Evolutionary conservation across 1,284 basidiomycete species (phyloP).

Genomic region (Puccinia hordei): DNA sequence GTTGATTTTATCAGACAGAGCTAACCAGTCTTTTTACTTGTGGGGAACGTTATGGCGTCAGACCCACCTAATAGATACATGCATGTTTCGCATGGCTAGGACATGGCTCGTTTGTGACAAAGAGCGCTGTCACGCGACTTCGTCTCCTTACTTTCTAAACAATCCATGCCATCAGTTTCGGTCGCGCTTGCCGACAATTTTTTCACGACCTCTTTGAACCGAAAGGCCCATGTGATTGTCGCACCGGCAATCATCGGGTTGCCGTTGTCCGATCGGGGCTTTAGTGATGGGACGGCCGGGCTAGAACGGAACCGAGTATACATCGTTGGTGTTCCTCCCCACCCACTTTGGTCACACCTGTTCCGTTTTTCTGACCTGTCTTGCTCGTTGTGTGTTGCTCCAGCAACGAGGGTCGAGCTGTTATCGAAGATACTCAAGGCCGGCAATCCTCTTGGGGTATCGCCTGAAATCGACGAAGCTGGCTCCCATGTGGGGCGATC

Average conservation of each 20-base stretch:
- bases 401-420: conserved; percentile 49
- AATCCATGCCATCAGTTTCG: conserved; percentile 19
- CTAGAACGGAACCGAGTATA: conserved; percentile 40
- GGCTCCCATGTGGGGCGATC: conserved; percentile 23
- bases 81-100: conserved; percentile 58
- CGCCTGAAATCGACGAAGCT: conserved; percentile 16
- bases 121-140: conserved; percentile 52
- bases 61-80: conserved; percentile 49
- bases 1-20: not conserved
- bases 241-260: conserved; percentile 16
- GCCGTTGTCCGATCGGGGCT: conserved; percentile 31
- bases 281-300: conserved; percentile 45
- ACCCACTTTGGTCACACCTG: conserved; percentile 25
- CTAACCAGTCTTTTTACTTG: not conserved
- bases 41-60: not conserved
- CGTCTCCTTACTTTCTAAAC: conserved; percentile 50
- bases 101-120: conserved; percentile 55
- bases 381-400: conserved; percentile 3
- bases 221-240: conserved; percentile 54
- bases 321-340: conserved; percentile 44
- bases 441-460: conserved; percentile 50
- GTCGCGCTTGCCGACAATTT: conserved; percentile 55
- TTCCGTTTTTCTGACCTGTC: conserved; percentile 26
- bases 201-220: conserved; percentile 55
- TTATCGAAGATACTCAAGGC: conserved; percentile 34